A percentile compares a stretch with the other conserved stretches of the same genome.
Evolutionary conservation across 2,329 filamentous ascomycete genomes (phyloP).

Genomic region (Zymoseptoria ardabiliae): DNA sequence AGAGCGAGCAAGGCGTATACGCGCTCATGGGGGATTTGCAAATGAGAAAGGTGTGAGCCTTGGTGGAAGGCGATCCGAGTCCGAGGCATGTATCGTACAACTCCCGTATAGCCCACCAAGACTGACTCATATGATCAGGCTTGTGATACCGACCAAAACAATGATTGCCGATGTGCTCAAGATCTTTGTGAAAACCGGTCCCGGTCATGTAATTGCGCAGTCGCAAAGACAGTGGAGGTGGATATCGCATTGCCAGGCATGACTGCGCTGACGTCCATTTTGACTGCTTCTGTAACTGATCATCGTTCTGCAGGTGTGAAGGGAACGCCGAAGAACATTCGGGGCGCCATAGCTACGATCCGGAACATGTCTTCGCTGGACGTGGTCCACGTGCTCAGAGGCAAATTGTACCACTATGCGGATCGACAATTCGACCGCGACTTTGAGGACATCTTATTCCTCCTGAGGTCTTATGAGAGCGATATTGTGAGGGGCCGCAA

Average conservation of each 20-base stretch:
- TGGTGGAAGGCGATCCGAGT: neutral
- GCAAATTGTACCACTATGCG: neutral
- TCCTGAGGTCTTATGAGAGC: neutral
- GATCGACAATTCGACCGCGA: neutral
- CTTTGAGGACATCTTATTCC: neutral
- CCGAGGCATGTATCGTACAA: too few species aligned
- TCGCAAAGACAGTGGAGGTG: neutral
- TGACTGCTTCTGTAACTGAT: too few species aligned
- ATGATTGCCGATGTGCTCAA: constrained; percentile 1
- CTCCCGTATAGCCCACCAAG: too few species aligned
- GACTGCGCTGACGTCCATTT: too few species aligned
- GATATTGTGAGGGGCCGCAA: neutral
- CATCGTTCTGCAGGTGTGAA: too few species aligned
- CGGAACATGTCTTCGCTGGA: neutral
- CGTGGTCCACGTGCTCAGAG: neutral
- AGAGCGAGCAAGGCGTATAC: neutral
- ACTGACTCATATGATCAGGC: too few species aligned
- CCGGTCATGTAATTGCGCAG: neutral
- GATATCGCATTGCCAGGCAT: neutral
- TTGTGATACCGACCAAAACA: too few species aligned
- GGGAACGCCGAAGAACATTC: too few species aligned
- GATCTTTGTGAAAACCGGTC: constrained; percentile 6
- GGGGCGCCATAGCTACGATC: neutral
- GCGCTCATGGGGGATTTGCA: neutral
- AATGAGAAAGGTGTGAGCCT: neutral